Base-by-base conservation (phyloP, 768 basidiomycete species). In the Lactifluus volemus region DNA sequence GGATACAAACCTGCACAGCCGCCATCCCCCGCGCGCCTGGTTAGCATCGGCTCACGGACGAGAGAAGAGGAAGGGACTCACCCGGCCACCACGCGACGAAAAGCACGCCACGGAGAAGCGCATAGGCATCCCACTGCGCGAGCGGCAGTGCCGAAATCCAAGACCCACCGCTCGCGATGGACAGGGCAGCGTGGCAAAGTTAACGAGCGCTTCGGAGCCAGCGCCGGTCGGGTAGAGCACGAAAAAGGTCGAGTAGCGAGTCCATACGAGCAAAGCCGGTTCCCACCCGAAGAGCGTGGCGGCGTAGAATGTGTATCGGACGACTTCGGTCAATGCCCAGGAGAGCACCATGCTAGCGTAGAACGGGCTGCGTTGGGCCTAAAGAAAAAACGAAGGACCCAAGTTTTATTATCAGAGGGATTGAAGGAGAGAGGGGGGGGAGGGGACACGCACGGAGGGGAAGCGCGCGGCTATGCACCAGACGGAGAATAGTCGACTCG, bases 161-260 rank as follows among this genome's bases (percentile, higher is more conserved):
- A 6, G 55, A 39, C 0, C 55, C 50, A 10, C 55, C 65, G 10
- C 75, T 76, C 6, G 76, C 73, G 5, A 76, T 75, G 32, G 64
- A 64, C 8, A 61, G 5, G 89, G 88, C 36, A 97, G 80, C 5
- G 91, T 88, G 1, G 85, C 79, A 68, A 84, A 85, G 69, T 85
- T 87, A 59, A 96, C 79, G 70, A 87, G 82, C 0, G 93, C 94
- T 73, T 99, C 97, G 25, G 91, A 93, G 6, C 82, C 81, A 1
- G 97, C 96, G 49, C 97, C 97, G 25, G 93, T 71, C 5, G 92
- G 94, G 75, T 99, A 98, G n/a, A 98, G 81, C 50, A 93, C 63
- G 73, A 88, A 96, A 74, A 98, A 99, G 8, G 92, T 83, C 19
- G 93, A 89, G 79, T 98, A 99, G 57, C 96, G 92, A 47, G 88